Evolutionary conservation across 2,329 filamentous ascomycete genomes (phyloP).

Genomic region (Zymoseptoria tritici): DNA sequence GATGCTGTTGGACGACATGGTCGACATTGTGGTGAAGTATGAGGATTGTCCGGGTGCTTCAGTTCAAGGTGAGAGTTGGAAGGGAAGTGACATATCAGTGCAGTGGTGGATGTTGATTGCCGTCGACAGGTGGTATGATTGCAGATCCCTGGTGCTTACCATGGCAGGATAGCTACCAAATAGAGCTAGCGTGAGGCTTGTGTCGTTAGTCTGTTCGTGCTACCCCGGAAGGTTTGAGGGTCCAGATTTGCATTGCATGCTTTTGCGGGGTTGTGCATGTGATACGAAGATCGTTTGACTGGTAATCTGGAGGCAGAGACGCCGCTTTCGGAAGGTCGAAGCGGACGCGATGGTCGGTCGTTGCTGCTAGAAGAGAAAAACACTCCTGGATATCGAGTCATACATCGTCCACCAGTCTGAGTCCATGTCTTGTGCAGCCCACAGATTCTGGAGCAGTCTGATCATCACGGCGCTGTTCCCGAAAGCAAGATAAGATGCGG

Average conservation of each 20-base stretch:
- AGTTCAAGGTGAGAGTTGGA: not conserved
- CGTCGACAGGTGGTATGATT: not conserved
- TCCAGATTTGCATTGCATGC: not conserved
- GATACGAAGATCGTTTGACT: not conserved
- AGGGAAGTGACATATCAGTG: not conserved
- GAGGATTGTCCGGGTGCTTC: not conserved
- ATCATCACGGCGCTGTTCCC: constrained; percentile 2
- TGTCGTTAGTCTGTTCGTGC: not conserved
- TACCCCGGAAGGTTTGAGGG: not conserved
- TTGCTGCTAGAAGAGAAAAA: constrained; percentile 3
- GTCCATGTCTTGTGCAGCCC: constrained; percentile 1
- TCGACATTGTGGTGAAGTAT: not conserved
- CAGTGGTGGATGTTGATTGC: no score
- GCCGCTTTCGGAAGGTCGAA: not conserved
- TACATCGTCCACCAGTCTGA: constrained; percentile 8
- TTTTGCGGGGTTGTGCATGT: not conserved
- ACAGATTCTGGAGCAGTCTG: constrained; percentile 1
- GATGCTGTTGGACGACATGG: not conserved
- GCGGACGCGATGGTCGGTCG: not conserved
- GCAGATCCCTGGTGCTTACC: not conserved
- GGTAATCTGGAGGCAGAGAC: not conserved
- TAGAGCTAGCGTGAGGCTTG: not conserved
- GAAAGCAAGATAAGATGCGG: constrained; percentile 6
- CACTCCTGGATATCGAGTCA: constrained; percentile 2
- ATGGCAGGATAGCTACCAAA: not conserved